A percentile compares a stretch with the other conserved stretches of the same genome.
Evolutionary conservation across 768 basidiomycete species (phyloP).

Genomic region (Cystobasidium onofrii): DNA sequence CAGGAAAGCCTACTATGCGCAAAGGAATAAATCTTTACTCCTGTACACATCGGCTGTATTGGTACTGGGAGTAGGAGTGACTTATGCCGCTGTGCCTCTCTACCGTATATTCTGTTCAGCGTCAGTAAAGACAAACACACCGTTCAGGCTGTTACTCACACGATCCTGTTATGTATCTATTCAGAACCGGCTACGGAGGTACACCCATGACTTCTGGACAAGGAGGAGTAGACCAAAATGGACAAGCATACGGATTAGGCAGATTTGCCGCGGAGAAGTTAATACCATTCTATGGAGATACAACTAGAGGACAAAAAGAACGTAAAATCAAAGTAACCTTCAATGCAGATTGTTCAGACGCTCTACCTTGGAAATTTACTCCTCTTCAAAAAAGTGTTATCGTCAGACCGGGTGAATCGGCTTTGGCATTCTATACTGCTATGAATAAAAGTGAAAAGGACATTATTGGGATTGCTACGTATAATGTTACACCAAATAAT

Average conservation of each 20-base stretch:
- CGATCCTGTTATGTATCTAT: background rate
- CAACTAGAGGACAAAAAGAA: constrained; percentile 46
- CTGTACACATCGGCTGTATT: constrained; percentile 81
- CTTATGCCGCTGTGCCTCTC: constrained; percentile 94
- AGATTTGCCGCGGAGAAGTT: constrained; percentile 77
- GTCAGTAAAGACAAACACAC: background rate
- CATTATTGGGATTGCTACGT: constrained; percentile 95
- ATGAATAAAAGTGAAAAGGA: constrained; percentile 75
- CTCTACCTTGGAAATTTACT: constrained; percentile 84
- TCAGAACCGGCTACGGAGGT: constrained; percentile 81
- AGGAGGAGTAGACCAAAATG: constrained; percentile 46
- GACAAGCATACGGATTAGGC: constrained; percentile 45
- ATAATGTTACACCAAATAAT: constrained; percentile 96
- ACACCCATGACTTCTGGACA: constrained; percentile 68
- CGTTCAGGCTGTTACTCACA: too few species aligned
- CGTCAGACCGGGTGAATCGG: constrained; percentile 90
- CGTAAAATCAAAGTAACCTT: constrained; percentile 85
- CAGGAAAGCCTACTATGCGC: constrained; percentile 16
- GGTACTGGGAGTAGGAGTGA: constrained; percentile 65
- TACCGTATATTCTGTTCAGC: constrained; percentile 98
- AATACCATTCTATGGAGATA: constrained; percentile 53
- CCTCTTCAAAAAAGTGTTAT: constrained; percentile 83
- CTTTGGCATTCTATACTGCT: constrained; percentile 90
- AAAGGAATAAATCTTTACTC: constrained; percentile 29
- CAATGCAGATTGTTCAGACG: constrained; percentile 82